A percentile compares a stretch with the other conserved stretches of the same genome.
These are phyloP conservation scores for Aspergillus nidulans DNA, from an alignment of 495 filamentous ascomycete species.

Conservation along the genomic window DNA sequence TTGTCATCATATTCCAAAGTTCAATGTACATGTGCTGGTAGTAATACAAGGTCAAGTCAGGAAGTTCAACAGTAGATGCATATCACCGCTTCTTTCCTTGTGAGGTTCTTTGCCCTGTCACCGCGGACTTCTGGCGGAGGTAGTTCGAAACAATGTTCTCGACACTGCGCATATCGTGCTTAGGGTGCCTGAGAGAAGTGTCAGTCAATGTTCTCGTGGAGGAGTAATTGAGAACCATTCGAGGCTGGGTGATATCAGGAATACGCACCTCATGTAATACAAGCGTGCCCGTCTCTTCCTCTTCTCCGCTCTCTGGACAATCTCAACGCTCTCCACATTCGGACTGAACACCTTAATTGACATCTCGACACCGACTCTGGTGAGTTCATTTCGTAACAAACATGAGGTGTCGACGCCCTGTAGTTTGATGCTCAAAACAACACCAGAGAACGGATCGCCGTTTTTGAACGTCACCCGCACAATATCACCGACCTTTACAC, in stretches of 20 bases:
- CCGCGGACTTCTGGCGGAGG: constrained; percentile 53
- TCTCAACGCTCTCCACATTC: constrained; percentile 84
- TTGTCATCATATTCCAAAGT: constrained; percentile 8
- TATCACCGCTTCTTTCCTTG: constrained; percentile 20
- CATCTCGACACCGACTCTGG: constrained; percentile 90
- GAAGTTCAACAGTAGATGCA: constrained; percentile 21
- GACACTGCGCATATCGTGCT: constrained; percentile 66
- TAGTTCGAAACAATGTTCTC: constrained; percentile 69
- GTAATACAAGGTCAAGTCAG: constrained; percentile 34
- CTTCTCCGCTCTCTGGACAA: constrained; percentile 81
- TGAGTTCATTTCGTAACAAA: constrained; percentile 76
- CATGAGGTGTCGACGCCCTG: constrained; percentile 82
- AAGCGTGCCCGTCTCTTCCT: constrained; percentile 82
- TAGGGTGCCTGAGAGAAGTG: constrained; percentile 45
- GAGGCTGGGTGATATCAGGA: background rate
- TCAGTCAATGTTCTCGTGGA: constrained; percentile 4
- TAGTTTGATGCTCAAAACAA: constrained; percentile 77
- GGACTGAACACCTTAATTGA: constrained; percentile 92
- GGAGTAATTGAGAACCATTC: background rate
- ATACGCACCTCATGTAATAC: constrained; percentile 81
- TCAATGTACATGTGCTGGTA: constrained; percentile 31
- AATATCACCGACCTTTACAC: constrained; percentile 77
- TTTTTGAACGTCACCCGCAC: constrained; percentile 78
- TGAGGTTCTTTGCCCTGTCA: constrained; percentile 29
- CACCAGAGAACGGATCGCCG: constrained; percentile 87